Conservation (phyloP, 129 eudicot species). For the Deinandra increscens region DNA sequence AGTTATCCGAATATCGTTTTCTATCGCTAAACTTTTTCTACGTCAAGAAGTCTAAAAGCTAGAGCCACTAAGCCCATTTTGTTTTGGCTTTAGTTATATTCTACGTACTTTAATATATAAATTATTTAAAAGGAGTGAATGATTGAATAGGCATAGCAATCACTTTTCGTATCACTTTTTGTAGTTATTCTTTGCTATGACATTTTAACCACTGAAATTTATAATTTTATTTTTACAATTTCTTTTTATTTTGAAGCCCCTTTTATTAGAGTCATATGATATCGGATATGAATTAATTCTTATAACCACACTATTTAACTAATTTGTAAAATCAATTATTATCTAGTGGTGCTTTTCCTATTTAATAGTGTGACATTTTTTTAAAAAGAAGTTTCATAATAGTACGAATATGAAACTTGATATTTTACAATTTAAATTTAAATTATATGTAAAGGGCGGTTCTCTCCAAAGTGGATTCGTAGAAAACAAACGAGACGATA, state of each 20-base stretch:
- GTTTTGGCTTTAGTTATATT: conserved; percentile 4
- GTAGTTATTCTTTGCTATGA: background rate
- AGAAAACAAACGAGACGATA: too few species aligned
- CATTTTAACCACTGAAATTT: conserved; percentile 5
- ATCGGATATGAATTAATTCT: background rate
- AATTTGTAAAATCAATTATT: too few species aligned
- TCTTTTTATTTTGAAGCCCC: background rate
- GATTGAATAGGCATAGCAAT: background rate
- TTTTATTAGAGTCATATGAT: background rate
- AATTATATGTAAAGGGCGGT: background rate
- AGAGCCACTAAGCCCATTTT: conserved; percentile 14
- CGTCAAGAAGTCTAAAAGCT: conserved; percentile 18
- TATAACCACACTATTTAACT: background rate
- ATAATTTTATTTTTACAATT: background rate
- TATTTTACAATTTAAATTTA: background rate
- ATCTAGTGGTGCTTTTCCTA: background rate
- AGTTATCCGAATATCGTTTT: conserved; percentile 13
- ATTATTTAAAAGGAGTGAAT: background rate
- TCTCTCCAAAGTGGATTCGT: too few species aligned
- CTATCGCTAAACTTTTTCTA: background rate
- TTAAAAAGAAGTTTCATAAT: background rate
- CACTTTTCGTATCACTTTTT: conserved; percentile 10
- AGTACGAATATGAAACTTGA: background rate
- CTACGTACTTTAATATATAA: background rate
- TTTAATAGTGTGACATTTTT: background rate